Base-by-base conservation (phyloP, 2,329 filamentous ascomycete species). In the Penicillium sclerotiorum region DNA sequence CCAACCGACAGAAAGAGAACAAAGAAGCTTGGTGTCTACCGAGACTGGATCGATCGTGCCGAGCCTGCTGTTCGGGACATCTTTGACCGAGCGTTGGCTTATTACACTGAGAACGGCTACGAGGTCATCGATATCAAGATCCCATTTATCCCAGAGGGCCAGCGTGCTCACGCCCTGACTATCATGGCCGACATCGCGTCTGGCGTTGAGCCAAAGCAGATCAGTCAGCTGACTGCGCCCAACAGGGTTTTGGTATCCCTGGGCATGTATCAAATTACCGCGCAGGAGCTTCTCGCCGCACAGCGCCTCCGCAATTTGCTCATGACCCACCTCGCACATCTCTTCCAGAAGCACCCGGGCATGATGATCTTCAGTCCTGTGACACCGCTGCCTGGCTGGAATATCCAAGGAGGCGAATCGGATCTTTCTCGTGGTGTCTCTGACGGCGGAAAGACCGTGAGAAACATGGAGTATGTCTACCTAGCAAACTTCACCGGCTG, bases 391-490 rank as follows among this genome's bases (percentile, higher is more conserved):
- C 78, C 84, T 0, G 91, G 91, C 9, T 95, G 89, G 88, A 81
- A 82, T 35, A 83, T 86, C 9, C 70, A 77, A 1, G 78, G 75
- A 8, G 85, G 88, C 33, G 75, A 84, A 13, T 74, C 74, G n/a
- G 85, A 91, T 62, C 66, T 84, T 4, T 58, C 65, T 7, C 72
- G 77, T 39, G 92, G 92, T 2, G 76, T 90, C 58, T 86, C 80
- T 30, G 87, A 96, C 67, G 86, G 80, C 0, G 90, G 94, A 66
- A 77, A 74, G 53, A 85, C 83, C 13, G 75, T 95, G n/a, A 77
- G 81, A 21, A 89, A 83, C 64, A 95, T 96, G 90, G 83, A 87
- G 69, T 96, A 90, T 71, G 85, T 89, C 13, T 95, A 88, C 81
- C 72, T 95, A 28, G 88, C 91, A 6, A 96, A 96, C 70, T 86